phyloP scores from a whole-genome alignment of 345 rosid genomes.

The Eucalyptus erythrocorys region DNA sequence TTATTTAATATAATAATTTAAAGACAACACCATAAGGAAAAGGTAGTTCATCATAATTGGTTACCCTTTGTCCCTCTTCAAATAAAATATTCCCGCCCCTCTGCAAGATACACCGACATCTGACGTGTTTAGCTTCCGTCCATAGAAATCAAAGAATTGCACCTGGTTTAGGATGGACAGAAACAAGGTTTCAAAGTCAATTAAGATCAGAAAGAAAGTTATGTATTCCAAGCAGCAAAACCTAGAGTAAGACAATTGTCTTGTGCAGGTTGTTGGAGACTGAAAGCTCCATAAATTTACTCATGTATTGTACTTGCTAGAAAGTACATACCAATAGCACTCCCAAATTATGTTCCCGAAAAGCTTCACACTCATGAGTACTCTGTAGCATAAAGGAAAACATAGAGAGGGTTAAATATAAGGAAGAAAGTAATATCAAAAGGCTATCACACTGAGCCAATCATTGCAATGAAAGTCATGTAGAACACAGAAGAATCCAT shows the following conservation, averaged over 20 bases:
- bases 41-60: not conserved
- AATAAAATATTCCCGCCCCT: constrained; percentile 50
- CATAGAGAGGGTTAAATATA: not conserved
- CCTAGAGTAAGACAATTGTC: not conserved
- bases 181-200: not conserved
- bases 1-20: not conserved
- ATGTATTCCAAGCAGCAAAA: not conserved
- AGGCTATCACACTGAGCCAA: not conserved
- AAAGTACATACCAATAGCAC: constrained; percentile 59
- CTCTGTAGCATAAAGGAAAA: constrained; percentile 31
- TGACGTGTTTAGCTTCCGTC: constrained; percentile 58
- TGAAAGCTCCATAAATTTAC: not conserved
- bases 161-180: constrained; percentile 33
- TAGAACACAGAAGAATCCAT: not conserved
- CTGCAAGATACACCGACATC: constrained; percentile 93
- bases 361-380: constrained; percentile 29
- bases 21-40: not conserved
- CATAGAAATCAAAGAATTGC: constrained; percentile 82
- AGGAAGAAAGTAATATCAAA: not conserved
- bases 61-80: constrained; percentile 71
- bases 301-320: not conserved
- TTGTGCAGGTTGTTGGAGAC: not conserved
- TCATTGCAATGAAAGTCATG: not conserved
- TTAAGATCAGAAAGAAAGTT: not conserved
- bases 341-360: constrained; percentile 72